These are phyloP conservation scores for Akanthomyces dipterigenus DNA, from an alignment of 2,329 filamentous ascomycete genomes.

Conservation along the genomic window DNA sequence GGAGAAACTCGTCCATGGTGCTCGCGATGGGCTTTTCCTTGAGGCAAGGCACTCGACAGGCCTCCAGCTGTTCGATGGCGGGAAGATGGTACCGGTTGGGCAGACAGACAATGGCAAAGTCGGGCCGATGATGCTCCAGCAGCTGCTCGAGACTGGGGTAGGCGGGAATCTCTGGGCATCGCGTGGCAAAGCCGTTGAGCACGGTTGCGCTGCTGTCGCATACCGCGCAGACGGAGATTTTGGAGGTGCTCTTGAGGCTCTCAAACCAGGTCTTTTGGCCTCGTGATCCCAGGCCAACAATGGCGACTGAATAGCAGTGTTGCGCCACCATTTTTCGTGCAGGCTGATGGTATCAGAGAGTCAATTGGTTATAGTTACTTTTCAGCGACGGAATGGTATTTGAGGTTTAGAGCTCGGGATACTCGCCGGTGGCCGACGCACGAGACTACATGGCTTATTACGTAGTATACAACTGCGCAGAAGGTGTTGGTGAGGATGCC, in stretches of 20 bases:
- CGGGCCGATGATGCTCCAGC: neutral
- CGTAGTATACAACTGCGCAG: no score
- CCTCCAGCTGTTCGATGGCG: neutral
- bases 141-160: neutral
- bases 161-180: neutral
- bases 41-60: neutral
- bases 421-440: neutral
- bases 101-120: neutral
- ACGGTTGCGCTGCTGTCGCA: neutral
- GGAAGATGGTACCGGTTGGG: neutral
- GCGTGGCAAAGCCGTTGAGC: neutral
- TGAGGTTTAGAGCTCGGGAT: neutral
- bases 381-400: no score
- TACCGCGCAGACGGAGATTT: neutral
- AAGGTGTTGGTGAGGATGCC: no score
- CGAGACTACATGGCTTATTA: neutral
- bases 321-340: neutral
- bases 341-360: no score
- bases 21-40: constrained; percentile 3
- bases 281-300: neutral
- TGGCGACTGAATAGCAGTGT: neutral
- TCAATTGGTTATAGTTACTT: no score
- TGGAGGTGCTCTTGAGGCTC: neutral
- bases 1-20: neutral
- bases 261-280: neutral